phyloP scores from a whole-genome alignment of 768 basidiomycete genomes.

The Lactarius trivialis region DNA sequence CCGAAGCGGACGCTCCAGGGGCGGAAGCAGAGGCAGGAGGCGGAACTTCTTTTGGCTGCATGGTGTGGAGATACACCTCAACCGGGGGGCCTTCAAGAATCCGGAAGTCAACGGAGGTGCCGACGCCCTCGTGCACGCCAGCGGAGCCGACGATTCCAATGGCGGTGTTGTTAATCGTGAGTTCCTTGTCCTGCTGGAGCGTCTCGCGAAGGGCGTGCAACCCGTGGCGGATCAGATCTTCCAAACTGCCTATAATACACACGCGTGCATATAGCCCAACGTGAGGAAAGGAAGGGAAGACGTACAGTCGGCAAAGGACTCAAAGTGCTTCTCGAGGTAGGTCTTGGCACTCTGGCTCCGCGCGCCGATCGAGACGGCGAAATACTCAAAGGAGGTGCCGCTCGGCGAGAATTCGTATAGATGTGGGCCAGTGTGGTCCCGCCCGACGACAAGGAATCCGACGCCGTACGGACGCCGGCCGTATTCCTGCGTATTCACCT shows the following conservation, averaged over 20 bases:
- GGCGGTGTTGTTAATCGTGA: conserved; percentile 91
- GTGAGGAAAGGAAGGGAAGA: no score
- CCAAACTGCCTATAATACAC: conserved; percentile 68
- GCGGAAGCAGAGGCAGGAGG: conserved; percentile 36
- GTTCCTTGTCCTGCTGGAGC: conserved; percentile 96
- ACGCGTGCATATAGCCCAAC: not conserved
- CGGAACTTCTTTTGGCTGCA: conserved; percentile 63
- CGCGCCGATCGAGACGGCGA: conserved; percentile 97
- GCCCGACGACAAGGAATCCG: conserved; percentile 94
- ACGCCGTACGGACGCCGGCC: conserved; percentile 97
- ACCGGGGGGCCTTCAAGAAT: conserved; percentile 82
- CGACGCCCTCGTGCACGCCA: conserved; percentile 47
- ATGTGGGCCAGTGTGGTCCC: conserved; percentile 93
- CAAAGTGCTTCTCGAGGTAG: no score
- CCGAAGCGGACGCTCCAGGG: conserved; percentile 7
- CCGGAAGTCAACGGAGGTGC: conserved; percentile 56
- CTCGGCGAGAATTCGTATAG: conserved; percentile 98
- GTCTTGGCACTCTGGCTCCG: no score
- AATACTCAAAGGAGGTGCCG: conserved; percentile 97
- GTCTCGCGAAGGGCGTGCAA: conserved; percentile 93
- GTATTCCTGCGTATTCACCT: conserved; percentile 98
- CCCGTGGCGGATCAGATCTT: conserved; percentile 88
- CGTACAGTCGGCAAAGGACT: no score
- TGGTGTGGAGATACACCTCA: conserved; percentile 64
- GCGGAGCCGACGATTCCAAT: conserved; percentile 85